Conservation (phyloP, 2,329 filamentous ascomycete genomes). For the Trichoderma gracile region DNA sequence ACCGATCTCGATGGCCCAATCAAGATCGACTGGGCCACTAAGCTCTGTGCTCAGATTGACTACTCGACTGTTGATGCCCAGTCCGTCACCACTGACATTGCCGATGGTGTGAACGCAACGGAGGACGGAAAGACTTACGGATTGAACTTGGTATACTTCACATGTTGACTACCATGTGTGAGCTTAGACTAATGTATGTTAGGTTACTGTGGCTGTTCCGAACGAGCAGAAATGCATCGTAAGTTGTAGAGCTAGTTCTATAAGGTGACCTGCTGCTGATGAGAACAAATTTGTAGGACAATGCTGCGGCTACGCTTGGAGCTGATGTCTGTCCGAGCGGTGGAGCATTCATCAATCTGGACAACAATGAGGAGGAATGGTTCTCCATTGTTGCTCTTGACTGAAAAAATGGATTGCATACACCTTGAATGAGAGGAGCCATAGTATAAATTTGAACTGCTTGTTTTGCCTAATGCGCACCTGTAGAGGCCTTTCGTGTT, state of each 20-base stretch:
- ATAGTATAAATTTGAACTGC: no score
- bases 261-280: background rate
- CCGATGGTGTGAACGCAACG: background rate
- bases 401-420: background rate
- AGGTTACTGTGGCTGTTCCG: background rate
- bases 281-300: background rate
- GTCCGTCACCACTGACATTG: background rate
- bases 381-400: background rate
- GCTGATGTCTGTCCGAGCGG: slow-evolving; percentile 8
- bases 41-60: background rate
- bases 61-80: background rate
- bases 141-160: background rate
- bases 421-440: no score
- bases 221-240: background rate
- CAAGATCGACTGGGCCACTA: background rate
- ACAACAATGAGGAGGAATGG: background rate
- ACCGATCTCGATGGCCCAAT: background rate
- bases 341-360: background rate
- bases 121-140: background rate
- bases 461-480: no score
- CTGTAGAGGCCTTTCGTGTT: no score
- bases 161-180: background rate
- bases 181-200: background rate
- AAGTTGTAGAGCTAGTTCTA: background rate
- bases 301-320: background rate